Base-by-base conservation (phyloP, 352 stramenopile genomes). In the Phytophthora lateralis region DNA sequence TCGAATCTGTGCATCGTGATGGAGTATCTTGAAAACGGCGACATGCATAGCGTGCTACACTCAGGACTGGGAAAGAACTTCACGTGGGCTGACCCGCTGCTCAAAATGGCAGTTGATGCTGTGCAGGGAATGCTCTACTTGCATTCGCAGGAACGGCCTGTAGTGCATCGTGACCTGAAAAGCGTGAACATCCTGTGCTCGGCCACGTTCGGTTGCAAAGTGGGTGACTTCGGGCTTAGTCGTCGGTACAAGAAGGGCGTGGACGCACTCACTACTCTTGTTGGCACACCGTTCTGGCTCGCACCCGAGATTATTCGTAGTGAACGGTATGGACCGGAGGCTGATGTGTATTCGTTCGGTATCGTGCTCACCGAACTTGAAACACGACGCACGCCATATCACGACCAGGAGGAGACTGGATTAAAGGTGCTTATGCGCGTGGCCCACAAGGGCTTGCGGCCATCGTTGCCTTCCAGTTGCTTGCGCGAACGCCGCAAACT, bases 1-100 rank as follows among this genome's bases (percentile, higher is more conserved):
- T 93, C 85, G 3, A 96, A 96, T 53, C 55, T 96, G 45, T 96
- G 88, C 37, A 94, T 96, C 49, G 80, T 96, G 24, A 93, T 96
- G 84, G 88, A 96, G 48, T 96, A 92, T 59, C 47, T 96, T n/a
- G 88, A 96, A 58, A 93, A 95, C 53, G 88, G 88, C 17, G 88
- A 96, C 54, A 89, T 96, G 81, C 88, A 96, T 64, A 83, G 76
- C 48, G 85, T 95, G 21, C 71, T 96, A 34, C 85, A 96, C 63
- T 92, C 84, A 32, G 80, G 68, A 12, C 71, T 93, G n/a, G 85
- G 85, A 9, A 82, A 85, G 29, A 84, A 81, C 53, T 95, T 96
- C 41, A 88, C 83, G 30, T 96, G 88, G 88, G 71, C 80, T 26
- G 88, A 96, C 55, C 88, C 88, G 17, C 47, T 96, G 47, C 73